Conservation (phyloP, 2,329 filamentous ascomycete genomes). For the Botrytis elliptica region DNA sequence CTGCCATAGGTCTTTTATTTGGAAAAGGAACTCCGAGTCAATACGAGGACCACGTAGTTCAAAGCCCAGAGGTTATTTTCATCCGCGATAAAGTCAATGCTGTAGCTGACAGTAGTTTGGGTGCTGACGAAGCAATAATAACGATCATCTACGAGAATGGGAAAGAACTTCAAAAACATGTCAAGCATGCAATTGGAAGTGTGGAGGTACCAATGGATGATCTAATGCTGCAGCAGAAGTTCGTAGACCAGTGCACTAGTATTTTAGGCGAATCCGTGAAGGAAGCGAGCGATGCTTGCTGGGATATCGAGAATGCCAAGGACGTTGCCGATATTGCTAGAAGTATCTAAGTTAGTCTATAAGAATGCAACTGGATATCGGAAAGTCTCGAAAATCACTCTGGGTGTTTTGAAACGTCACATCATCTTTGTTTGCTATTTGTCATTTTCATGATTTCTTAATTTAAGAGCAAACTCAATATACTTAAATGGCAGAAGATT, state of each 20-base stretch:
- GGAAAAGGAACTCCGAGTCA: constrained; percentile 52
- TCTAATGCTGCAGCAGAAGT: constrained; percentile 48
- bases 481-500: background rate
- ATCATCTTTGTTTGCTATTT: background rate
- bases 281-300: constrained; percentile 40
- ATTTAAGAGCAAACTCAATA: background rate
- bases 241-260: constrained; percentile 47
- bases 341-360: background rate
- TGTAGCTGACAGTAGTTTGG: constrained; percentile 43
- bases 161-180: constrained; percentile 44
- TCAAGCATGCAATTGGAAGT: constrained; percentile 52
- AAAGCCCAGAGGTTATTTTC: constrained; percentile 42
- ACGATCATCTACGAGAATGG: constrained; percentile 42
- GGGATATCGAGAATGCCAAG: constrained; percentile 38
- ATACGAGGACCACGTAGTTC: constrained; percentile 50
- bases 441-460: background rate
- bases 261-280: constrained; percentile 44
- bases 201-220: constrained; percentile 49
- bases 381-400: background rate
- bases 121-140: constrained; percentile 45
- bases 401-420: background rate
- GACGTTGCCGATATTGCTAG: constrained; percentile 30
- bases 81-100: constrained; percentile 49
- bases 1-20: constrained; percentile 50
- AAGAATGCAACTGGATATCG: background rate